Conservation (phyloP, 2,329 filamentous ascomycete genomes). For the Apiospora rasikravindrae region DNA sequence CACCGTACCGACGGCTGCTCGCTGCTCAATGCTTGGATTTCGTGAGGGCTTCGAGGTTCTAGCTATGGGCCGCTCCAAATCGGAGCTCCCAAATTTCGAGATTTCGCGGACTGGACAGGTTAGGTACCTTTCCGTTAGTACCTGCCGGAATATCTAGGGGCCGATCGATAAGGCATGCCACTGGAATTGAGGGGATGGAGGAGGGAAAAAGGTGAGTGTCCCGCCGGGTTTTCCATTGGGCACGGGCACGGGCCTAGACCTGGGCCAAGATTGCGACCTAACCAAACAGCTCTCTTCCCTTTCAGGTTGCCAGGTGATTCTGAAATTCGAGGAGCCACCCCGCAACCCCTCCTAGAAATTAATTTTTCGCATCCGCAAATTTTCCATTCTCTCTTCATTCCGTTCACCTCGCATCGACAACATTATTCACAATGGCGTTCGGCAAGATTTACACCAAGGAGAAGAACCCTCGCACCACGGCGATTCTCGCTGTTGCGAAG, state of each 20-base stretch:
- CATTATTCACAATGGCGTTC: slow-evolving; percentile 75
- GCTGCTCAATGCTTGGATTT: slow-evolving; percentile 1
- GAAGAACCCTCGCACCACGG: slow-evolving; percentile 82
- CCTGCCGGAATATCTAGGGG: neutral
- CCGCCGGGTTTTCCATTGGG: neutral
- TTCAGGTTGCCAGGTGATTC: neutral
- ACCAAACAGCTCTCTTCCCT: neutral
- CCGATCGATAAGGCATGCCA: neutral
- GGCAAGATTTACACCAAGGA: slow-evolving; percentile 92
- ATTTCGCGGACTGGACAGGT: neutral
- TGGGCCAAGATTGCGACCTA: neutral
- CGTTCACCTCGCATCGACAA: slow-evolving; percentile 29
- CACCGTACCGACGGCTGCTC: slow-evolving; percentile 12
- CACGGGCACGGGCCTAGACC: neutral
- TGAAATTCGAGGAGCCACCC: neutral
- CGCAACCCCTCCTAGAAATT: slow-evolving; percentile 13
- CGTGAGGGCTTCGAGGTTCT: neutral
- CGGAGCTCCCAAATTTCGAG: neutral
- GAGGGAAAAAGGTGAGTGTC: neutral
- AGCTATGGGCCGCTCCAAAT: neutral
- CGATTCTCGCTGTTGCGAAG: slow-evolving; percentile 93
- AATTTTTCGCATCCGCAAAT: neutral
- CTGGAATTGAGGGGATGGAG: neutral
- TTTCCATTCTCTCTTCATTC: slow-evolving; percentile 17
- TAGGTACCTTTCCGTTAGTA: neutral